phyloP scores from a whole-genome alignment of 176 grass and related monocot species.

The Oryza meridionalis region DNA sequence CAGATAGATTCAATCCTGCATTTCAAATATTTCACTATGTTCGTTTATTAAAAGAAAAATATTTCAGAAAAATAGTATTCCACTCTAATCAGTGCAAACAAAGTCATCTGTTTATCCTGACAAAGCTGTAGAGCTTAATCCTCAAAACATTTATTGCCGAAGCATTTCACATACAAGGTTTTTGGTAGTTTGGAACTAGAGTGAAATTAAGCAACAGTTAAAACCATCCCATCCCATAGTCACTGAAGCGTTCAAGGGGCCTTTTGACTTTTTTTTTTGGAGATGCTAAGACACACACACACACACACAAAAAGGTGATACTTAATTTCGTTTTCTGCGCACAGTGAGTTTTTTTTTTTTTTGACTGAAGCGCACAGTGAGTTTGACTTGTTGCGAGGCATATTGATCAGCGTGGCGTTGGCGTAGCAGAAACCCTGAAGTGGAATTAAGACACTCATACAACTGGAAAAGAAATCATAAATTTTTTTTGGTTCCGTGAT shows the following conservation, averaged over 20 bases:
- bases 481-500: not conserved
- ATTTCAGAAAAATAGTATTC: no score
- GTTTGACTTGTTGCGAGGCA: not conserved
- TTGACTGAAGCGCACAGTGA: no score
- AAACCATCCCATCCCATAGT: not conserved
- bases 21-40: not conserved
- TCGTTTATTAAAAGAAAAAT: no score
- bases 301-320: not conserved
- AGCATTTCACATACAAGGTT: not conserved
- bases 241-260: not conserved
- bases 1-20: not conserved
- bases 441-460: not conserved
- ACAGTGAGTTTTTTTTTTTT: not conserved
- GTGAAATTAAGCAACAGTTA: not conserved
- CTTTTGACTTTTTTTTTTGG: not conserved
- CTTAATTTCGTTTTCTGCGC: not conserved
- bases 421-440: not conserved
- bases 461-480: not conserved
- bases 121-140: slow-evolving; percentile 10
- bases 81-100: not conserved
- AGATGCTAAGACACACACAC: not conserved
- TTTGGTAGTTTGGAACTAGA: not conserved
- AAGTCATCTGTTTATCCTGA: not conserved
- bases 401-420: not conserved
- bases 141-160: not conserved